These are phyloP conservation scores for Debaryomyces udenii DNA, from an alignment of 1,139 yeast genomes.

Conservation along the genomic window DNA sequence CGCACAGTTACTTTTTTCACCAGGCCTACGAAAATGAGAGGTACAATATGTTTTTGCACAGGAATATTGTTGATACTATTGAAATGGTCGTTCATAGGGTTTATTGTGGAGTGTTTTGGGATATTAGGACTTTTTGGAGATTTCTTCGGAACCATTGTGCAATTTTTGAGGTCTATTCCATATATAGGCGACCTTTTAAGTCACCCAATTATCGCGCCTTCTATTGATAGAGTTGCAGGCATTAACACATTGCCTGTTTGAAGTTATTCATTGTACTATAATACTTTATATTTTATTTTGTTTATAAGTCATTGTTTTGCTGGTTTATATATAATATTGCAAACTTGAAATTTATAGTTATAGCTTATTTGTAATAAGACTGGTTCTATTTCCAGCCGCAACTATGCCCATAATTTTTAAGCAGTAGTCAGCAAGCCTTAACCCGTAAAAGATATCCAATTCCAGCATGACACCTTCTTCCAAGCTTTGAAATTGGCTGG, in stretches of 20 bases:
- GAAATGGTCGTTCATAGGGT: slow-evolving; percentile 83
- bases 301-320: no score
- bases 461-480: slow-evolving; percentile 16
- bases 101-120: slow-evolving; percentile 82
- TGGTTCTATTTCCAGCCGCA: slow-evolving; percentile 8
- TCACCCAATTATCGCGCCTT: slow-evolving; percentile 83
- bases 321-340: not conserved
- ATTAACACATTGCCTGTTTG: slow-evolving; percentile 48
- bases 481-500: slow-evolving; percentile 8
- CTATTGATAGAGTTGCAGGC: slow-evolving; percentile 51
- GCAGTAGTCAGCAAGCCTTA: slow-evolving; percentile 18
- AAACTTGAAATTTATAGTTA: slow-evolving; percentile 1
- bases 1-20: slow-evolving; percentile 83
- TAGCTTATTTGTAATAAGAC: slow-evolving; percentile 8
- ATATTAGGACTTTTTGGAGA: slow-evolving; percentile 89
- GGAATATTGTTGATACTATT: slow-evolving; percentile 78
- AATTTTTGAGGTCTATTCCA: slow-evolving; percentile 86
- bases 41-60: slow-evolving; percentile 72
- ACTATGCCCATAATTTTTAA: slow-evolving; percentile 16
- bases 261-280: slow-evolving; percentile 6
- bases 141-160: slow-evolving; percentile 87
- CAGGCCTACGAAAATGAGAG: slow-evolving; percentile 84
- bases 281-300: not conserved
- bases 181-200: slow-evolving; percentile 84
- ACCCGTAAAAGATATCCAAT: slow-evolving; percentile 21